These are phyloP conservation scores for Boletus pseudopeckii DNA, from an alignment of 768 basidiomycete species.

Conservation along the genomic window DNA sequence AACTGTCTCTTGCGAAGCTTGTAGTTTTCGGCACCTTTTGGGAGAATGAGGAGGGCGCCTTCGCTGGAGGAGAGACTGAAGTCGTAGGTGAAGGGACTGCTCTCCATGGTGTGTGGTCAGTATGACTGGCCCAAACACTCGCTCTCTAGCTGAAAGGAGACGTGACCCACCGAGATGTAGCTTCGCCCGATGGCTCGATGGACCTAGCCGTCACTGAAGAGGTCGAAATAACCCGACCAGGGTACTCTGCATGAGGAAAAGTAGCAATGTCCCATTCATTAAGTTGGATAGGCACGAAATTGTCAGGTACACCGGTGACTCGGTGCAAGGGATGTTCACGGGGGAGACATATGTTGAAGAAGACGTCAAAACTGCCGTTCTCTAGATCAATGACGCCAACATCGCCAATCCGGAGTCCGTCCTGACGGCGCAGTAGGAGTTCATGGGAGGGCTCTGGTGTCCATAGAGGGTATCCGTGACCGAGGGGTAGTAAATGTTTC, in stretches of 20 bases:
- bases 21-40: constrained; percentile 25
- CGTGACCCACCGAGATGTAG: background rate
- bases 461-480: constrained; percentile 33
- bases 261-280: constrained; percentile 4
- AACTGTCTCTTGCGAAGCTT: constrained; percentile 16
- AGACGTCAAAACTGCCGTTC: constrained; percentile 33
- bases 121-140: background rate
- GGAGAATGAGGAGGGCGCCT: constrained; percentile 32
- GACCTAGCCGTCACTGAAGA: constrained; percentile 11
- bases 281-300: constrained; percentile 22
- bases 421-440: background rate
- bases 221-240: constrained; percentile 12
- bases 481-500: constrained; percentile 2
- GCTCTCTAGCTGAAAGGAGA: background rate
- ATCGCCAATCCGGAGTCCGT: constrained; percentile 34
- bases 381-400: constrained; percentile 31
- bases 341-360: constrained; percentile 36
- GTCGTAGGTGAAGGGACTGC: background rate
- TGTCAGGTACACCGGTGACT: constrained; percentile 22
- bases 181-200: background rate
- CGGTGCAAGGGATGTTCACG: constrained; percentile 25
- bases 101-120: background rate
- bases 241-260: constrained; percentile 8
- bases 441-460: constrained; percentile 28
- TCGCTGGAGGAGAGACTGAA: constrained; percentile 15